A percentile compares a stretch with the other conserved stretches of the same genome.
phyloP scores from a whole-genome alignment of 441 rosid genomes.

The Croton laevigatus region DNA sequence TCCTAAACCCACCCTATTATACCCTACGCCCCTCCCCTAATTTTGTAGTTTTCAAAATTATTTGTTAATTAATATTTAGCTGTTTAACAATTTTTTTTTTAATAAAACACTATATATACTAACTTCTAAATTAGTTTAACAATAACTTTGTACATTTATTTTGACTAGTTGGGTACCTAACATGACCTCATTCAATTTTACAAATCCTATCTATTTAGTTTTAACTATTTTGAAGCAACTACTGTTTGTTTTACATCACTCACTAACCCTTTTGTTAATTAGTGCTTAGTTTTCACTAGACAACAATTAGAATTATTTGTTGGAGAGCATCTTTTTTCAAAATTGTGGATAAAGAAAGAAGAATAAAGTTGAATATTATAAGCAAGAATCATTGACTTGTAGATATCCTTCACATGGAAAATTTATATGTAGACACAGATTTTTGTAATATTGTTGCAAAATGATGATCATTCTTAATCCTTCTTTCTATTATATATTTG shows the following conservation, averaged over 20 bases:
- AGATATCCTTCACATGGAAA: constrained; percentile 39
- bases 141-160: no score
- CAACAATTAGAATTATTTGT: no score
- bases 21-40: background rate
- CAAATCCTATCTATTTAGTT: no score
- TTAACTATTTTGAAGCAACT: background rate
- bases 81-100: no score
- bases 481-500: constrained; percentile 5
- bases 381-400: constrained; percentile 35
- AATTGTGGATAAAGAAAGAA: constrained; percentile 8
- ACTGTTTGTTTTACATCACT: background rate
- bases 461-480: constrained; percentile 32
- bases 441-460: constrained; percentile 9
- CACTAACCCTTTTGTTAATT: background rate
- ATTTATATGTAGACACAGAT: constrained; percentile 22
- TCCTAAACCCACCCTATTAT: background rate
- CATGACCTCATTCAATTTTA: no score
- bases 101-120: no score
- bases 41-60: no score
- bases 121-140: no score
- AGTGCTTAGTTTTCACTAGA: no score
- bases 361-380: background rate
- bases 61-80: no score
- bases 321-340: constrained; percentile 14
- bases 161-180: no score